Conservation (phyloP, 192 early-diverging fungal species). For the Coemansia sp. region DNA sequence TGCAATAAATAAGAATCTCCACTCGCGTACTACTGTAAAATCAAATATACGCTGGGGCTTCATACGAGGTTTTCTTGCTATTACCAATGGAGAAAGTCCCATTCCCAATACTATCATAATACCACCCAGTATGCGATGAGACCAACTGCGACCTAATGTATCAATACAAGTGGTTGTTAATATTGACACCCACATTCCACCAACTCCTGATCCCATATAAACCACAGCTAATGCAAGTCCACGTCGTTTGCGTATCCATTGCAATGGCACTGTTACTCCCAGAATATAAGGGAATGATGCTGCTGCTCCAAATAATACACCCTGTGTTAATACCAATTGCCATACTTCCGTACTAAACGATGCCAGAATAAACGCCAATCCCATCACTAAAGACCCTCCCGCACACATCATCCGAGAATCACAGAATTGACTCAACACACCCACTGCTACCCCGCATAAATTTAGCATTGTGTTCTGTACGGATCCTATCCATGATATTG, state of each 20-base stretch:
- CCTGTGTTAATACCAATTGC: slow-evolving; percentile 57
- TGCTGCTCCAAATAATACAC: slow-evolving; percentile 39
- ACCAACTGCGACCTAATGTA: slow-evolving; percentile 33
- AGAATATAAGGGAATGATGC: slow-evolving; percentile 51
- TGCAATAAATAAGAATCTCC: slow-evolving; percentile 41
- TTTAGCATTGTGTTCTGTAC: slow-evolving; percentile 47
- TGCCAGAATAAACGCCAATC: slow-evolving; percentile 41
- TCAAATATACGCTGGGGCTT: slow-evolving; percentile 27
- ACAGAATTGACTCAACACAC: slow-evolving; percentile 35
- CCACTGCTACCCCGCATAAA: slow-evolving; percentile 44
- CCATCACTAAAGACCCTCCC: slow-evolving; percentile 23
- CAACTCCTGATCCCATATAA: slow-evolving; percentile 43
- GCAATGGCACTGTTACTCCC: slow-evolving; percentile 43
- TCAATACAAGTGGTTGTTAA: slow-evolving; percentile 32
- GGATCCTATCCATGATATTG: slow-evolving; percentile 52
- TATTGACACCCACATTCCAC: slow-evolving; percentile 49
- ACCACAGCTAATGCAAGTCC: slow-evolving; percentile 41
- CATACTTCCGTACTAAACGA: slow-evolving; percentile 55
- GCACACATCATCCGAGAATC: slow-evolving; percentile 34
- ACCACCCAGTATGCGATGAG: slow-evolving; percentile 37
- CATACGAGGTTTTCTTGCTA: slow-evolving; percentile 13
- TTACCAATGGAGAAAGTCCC: slow-evolving; percentile 38
- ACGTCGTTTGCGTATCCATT: slow-evolving; percentile 34
- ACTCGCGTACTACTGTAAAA: slow-evolving; percentile 36
- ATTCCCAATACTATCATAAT: slow-evolving; percentile 35